Conservation (phyloP, 2,329 filamentous ascomycete genomes). For the Neofusicoccum parvum region DNA sequence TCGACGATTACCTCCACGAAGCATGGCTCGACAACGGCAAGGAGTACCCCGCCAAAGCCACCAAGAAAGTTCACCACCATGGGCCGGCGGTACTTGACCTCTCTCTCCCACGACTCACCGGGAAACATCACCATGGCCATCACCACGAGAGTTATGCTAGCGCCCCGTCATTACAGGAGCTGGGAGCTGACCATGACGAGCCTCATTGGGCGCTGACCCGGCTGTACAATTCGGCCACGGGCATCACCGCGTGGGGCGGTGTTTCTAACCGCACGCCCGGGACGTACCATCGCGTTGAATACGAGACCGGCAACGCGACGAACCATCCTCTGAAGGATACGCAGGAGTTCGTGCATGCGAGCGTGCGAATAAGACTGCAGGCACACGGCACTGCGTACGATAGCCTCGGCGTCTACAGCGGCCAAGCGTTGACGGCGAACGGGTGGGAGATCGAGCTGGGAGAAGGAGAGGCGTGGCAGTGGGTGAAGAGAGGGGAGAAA, state of each 20-base stretch:
- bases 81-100: too few species aligned
- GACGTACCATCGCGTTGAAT: conserved; percentile 18
- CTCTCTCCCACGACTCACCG: too few species aligned
- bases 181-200: neutral
- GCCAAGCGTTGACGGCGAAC: conserved; percentile 10
- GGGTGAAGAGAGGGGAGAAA: neutral
- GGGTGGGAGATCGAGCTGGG: neutral
- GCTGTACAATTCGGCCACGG: conserved; percentile 21
- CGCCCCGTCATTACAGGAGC: neutral
- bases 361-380: conserved; percentile 23
- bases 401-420: conserved; percentile 16
- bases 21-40: neutral
- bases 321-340: conserved; percentile 22
- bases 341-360: conserved; percentile 25
- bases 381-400: conserved; percentile 18
- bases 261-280: conserved; percentile 22
- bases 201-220: conserved; percentile 24
- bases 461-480: neutral
- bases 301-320: conserved; percentile 15
- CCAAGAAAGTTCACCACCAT: neutral
- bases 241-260: conserved; percentile 22
- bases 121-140: neutral
- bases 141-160: too few species aligned
- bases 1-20: conserved; percentile 44
- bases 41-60: neutral